Base-by-base conservation (phyloP, 371 early-diverging fungal genomes). In the Fennellomyces sp. region DNA sequence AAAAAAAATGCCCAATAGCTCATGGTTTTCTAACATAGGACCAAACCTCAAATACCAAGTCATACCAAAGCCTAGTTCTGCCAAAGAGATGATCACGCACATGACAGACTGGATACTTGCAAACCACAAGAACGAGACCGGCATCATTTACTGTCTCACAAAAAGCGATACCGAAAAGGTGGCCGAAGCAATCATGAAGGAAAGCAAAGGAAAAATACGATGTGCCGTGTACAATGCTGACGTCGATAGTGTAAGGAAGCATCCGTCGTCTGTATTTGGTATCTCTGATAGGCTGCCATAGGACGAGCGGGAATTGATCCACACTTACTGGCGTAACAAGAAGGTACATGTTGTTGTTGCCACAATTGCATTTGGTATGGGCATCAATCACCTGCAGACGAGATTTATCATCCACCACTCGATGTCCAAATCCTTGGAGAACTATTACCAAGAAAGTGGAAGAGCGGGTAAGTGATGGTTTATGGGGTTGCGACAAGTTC, bases 351-450 rank as follows among this genome's bases (percentile, higher is more conserved):
- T 97, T 7, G 97, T 99, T 64, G 97, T 98, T 2, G 99, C 99
- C 0, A 99, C 99, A 0, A 88, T 99, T 38, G 99, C 99, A 0
- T 99, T 99, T 79, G 92, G 93, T 12, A 90, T 95, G 86, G 95
- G 95, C 19, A 94, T 97, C 67, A 92, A 95, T 66, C 87, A 92
- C 69, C 84, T 89, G 11, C 81, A 91, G 52, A 95, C 94, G 4
- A 80, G 95, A 28, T 95, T 92, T 68, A 92, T 97, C 11, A 86
- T 93, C 27, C 97, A 97, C 63, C 88, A 88, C 51, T 86, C 90
- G 4, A 78, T 94, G 61, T 92, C 97, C 3, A 92, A 94, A 70
- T 85, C 88, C 0, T 60, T 94, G 17, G 97, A 97, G 72, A 91
- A 91, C 35, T 95, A 95, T 76, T 97, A 97, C 63, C 96, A 97